Base-by-base conservation (phyloP, 305 asterid species). In the Plantago coronopus region DNA sequence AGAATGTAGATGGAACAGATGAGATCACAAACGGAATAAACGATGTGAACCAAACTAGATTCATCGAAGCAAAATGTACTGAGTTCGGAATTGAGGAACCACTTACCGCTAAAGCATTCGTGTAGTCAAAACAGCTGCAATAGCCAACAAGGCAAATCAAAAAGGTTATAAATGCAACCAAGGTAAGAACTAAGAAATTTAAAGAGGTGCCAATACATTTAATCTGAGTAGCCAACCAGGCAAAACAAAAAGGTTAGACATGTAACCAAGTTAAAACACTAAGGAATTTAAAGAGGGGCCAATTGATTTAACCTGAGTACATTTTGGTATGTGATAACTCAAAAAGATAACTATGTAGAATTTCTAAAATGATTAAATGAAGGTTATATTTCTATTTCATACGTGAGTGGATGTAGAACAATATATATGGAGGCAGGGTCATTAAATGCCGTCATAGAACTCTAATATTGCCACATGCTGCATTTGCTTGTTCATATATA, bases 71-170 rank as follows among this genome's bases (percentile, higher is more conserved):
- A 54, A 57, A 57, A 57, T 21, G 48, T 29, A 37, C 16, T 25
- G 47, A 69, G 27, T 44, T 25, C 60, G 57, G 21, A 14, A 62
- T 46, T 47, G 64, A 56, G 74, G 31, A 72, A 75, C 38, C 66
- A 78, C 95, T 84, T 76, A 88, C 97, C 83, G 97, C 97, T 62
- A 91, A 81, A 55, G 83, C 95, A 75, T 88, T 91, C 5, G 97
- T 88, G 88, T 88, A 91, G 86, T 91, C 98, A 67, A 91, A 91
- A 74, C 97, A 91, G 79, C 98, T 91, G 96, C 77, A 79, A 70
- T 14, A 63, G 61, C 44, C 44, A 38, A 38, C 0, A 12, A 38
- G 16, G 44, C 43, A 38, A 38, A 38, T 10, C 0, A 64, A 78
- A 43, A 72, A 48, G 64, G 61, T 3, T 54, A 43, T 7, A 62